Conservation (phyloP, 768 basidiomycete genomes). For the Aureoboletus auriporus region DNA sequence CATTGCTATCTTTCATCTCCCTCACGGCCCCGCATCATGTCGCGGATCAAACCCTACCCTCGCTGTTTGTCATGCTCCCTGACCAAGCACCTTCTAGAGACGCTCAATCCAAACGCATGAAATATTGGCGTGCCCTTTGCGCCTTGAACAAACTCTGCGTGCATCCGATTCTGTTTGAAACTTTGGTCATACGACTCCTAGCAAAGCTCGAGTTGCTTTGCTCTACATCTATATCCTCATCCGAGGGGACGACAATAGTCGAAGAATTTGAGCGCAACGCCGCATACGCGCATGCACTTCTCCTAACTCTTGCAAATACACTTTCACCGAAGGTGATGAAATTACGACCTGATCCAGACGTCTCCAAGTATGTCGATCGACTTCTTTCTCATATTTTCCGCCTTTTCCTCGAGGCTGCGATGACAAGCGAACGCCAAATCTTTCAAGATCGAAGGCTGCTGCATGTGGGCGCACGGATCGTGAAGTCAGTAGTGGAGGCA, state of each 20-base stretch:
- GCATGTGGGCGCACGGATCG: slow-evolving; percentile 54
- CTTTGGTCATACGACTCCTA: slow-evolving; percentile 69
- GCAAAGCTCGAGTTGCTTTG: slow-evolving; percentile 76
- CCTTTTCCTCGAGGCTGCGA: slow-evolving; percentile 47
- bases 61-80: slow-evolving; percentile 74
- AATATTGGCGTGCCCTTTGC: slow-evolving; percentile 63
- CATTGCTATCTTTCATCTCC: slow-evolving; percentile 62
- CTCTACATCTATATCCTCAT: slow-evolving; percentile 23
- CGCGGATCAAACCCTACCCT: slow-evolving; percentile 71
- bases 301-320: slow-evolving; percentile 63
- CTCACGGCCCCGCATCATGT: slow-evolving; percentile 58
- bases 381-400: slow-evolving; percentile 71
- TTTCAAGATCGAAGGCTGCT: slow-evolving; percentile 34
- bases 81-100: slow-evolving; percentile 55
- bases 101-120: slow-evolving; percentile 51
- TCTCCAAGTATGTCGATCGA: slow-evolving; percentile 75
- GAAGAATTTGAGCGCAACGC: slow-evolving; percentile 57
- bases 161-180: slow-evolving; percentile 78
- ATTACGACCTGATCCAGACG: slow-evolving; percentile 55
- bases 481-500: slow-evolving; percentile 63
- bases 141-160: slow-evolving; percentile 71
- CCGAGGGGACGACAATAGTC: not conserved
- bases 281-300: slow-evolving; percentile 82
- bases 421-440: slow-evolving; percentile 24
- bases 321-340: slow-evolving; percentile 48